phyloP scores from a whole-genome alignment of 2,329 filamentous ascomycete genomes.

The Microcyclospora pomicola region DNA sequence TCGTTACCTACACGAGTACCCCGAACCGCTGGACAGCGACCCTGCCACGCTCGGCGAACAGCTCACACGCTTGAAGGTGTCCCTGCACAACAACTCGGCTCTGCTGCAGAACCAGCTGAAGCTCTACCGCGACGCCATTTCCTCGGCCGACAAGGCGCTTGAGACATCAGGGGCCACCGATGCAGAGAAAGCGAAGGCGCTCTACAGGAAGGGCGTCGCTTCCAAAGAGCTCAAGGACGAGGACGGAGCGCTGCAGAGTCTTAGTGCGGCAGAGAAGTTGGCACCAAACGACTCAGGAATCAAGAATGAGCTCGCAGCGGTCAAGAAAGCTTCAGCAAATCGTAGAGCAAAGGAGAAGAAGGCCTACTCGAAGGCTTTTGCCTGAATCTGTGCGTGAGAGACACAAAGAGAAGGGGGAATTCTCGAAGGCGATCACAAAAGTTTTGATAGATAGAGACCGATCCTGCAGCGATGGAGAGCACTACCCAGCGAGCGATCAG shows the following conservation, averaged over 20 bases:
- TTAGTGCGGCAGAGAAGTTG: constrained; percentile 31
- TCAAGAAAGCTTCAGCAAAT: constrained; percentile 63
- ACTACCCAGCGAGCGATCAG: no score
- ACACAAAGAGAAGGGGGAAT: no score
- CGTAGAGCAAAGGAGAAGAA: constrained; percentile 80
- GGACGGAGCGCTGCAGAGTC: constrained; percentile 48
- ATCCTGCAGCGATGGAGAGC: no score
- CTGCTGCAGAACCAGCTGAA: constrained; percentile 72
- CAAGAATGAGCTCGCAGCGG: constrained; percentile 56
- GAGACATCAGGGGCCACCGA: constrained; percentile 50
- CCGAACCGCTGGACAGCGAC: constrained; percentile 54
- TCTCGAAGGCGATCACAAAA: no score
- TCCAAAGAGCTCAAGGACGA: constrained; percentile 66
- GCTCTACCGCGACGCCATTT: constrained; percentile 55
- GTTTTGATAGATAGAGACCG: no score
- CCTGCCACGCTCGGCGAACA: constrained; percentile 51
- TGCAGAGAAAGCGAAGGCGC: constrained; percentile 75
- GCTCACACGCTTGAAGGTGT: constrained; percentile 64
- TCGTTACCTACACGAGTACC: constrained; percentile 77
- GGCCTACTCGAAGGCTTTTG: constrained; percentile 84
- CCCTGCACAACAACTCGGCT: constrained; percentile 77
- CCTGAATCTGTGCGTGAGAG: no score
- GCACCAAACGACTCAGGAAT: constrained; percentile 61
- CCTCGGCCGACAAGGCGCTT: constrained; percentile 59
- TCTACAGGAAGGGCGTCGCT: constrained; percentile 72